Percentiles rank a stretch among this genome's conserved stretches.
phyloP scores from a whole-genome alignment of 1,139 yeast species.

The Sugiyamaella novakii region DNA sequence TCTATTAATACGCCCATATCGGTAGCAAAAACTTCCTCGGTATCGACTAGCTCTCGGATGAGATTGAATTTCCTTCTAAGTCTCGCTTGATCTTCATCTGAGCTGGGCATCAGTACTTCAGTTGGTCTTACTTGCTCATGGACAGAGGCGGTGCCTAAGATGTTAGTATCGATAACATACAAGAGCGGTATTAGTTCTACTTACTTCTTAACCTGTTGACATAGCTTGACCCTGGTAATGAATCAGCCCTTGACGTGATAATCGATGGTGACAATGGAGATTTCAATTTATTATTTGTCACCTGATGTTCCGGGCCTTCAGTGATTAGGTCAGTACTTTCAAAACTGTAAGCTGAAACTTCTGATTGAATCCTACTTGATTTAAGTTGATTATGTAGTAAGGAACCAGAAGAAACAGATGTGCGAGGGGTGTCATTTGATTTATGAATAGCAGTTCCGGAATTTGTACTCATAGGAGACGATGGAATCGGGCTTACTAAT shows the following conservation, averaged over 20 bases:
- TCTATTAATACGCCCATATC: slow-evolving; percentile 42
- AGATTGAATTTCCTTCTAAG: slow-evolving; percentile 35
- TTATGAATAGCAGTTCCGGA: neutral
- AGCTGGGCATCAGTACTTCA: slow-evolving; percentile 8
- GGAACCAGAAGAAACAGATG: slow-evolving; percentile 15
- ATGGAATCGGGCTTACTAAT: neutral
- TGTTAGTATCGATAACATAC: too few species aligned
- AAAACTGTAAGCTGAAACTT: slow-evolving; percentile 15
- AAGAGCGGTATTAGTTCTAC: neutral
- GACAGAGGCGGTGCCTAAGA: slow-evolving; percentile 9
- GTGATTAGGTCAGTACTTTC: slow-evolving; percentile 10
- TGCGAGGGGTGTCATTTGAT: slow-evolving; percentile 14
- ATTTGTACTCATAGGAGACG: slow-evolving; percentile 12
- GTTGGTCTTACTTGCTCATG: slow-evolving; percentile 10
- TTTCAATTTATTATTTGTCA: neutral
- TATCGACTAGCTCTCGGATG: slow-evolving; percentile 42
- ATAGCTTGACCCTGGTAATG: slow-evolving; percentile 13
- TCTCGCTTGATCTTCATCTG: slow-evolving; percentile 30
- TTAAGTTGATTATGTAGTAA: slow-evolving; percentile 3
- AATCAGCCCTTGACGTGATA: slow-evolving; percentile 10
- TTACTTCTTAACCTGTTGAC: slow-evolving; percentile 15
- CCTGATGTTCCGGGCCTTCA: slow-evolving; percentile 4
- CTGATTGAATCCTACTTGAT: slow-evolving; percentile 6
- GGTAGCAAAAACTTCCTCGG: slow-evolving; percentile 42
- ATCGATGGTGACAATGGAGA: slow-evolving; percentile 9